Base-by-base conservation (phyloP, 2,329 filamentous ascomycete species). In the Corniculantispora saksenae region DNA sequence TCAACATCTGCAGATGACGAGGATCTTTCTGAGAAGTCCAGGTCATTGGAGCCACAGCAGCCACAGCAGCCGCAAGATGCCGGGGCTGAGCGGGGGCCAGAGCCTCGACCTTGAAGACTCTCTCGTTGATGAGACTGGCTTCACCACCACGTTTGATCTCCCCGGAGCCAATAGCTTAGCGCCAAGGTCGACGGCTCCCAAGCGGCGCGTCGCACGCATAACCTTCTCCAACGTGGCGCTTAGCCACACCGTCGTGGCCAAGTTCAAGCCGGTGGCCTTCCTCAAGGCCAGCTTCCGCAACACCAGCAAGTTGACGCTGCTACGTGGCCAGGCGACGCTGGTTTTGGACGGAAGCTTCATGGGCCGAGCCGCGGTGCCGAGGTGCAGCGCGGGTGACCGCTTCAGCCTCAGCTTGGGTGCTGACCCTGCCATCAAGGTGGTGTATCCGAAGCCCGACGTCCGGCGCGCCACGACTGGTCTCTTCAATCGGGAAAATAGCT, bases 301-400 rank as follows among this genome's bases (percentile, higher is more conserved):
- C 73, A 77, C 73, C 19, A 85, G 82, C 70, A 82, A 81, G 67
- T 78, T 88, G 51, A 84, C 85, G 0, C 78, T 90, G 8, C 81
- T 88, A 23, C 78, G 78, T 58, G 87, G 86, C 5, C 80, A 80
- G 1, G 80, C 81, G 0, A 85, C 86, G 6, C 77, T 90, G 9
- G 89, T 85, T 0, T 81, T 90, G n/a, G 88, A 90, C 71, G 85
- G 86, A 3, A 81, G 81, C 10, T 90, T 89, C 74, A 77, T 90
- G 43, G 86, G 86, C 4, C 83, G 83, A 66, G 81, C 82, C 0
- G 74, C 71, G 0, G 75, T 89, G 29, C 83, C 85, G 2, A 81
- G 82, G 50, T 86, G 84, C 71, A 82, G 80, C 40, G 76, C 84
- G 0, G 83, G 84, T 48, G 83, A 85, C 65, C 67, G 71, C 3